Evolutionary conservation across 1,139 yeast genomes (phyloP), one percentile per base, ranked within the genome.

Genomic region (Scheffersomyces parashehatae): DNA sequence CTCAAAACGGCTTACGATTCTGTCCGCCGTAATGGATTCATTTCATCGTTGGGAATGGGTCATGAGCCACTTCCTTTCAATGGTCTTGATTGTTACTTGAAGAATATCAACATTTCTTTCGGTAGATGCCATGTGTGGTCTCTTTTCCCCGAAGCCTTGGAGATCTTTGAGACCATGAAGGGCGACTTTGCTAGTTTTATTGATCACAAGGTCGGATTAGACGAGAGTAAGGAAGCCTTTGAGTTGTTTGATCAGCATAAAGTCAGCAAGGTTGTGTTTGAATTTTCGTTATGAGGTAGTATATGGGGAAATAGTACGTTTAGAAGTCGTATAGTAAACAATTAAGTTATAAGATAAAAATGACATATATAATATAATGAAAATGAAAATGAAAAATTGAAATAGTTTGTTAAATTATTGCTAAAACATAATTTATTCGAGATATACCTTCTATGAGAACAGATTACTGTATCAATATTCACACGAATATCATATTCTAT

Each of bases 41-140:
- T 82, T 39, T 71, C 81, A 8, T 77, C 83, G 0, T 70, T 82
- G 24, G 88, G 87, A 1, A 82, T 82, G 73, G 83, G 82, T 28
- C 85, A 81, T 49, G 84, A 73, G 3, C 72, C 70, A 1, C 60
- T 82, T 24, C 87, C 87, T 1, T 79, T 82, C 54, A 67, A 69
- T 42, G 86, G 83, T 0, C 63, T 81, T 36, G 83, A 82, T 43
- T 78, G 83, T 43, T 82, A 82, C 53, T 59, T 74, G 54, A 82
- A 82, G 55, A 80, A 82, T 49, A 64, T 81, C 43, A 77, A 80
- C 14, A 56, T 82, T 37, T 81, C 83, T 35, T 82, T 82, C 60
- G 88, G 88, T 3, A 63, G 88, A 53, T 82, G 87, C 56, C 86
- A 83, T 42, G 81, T 81, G 1, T 74, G 83, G 70, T 69, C 84